Evolutionary conservation across 257 asterid genomes (phyloP).

Genomic region (Scutellaria barbata): DNA sequence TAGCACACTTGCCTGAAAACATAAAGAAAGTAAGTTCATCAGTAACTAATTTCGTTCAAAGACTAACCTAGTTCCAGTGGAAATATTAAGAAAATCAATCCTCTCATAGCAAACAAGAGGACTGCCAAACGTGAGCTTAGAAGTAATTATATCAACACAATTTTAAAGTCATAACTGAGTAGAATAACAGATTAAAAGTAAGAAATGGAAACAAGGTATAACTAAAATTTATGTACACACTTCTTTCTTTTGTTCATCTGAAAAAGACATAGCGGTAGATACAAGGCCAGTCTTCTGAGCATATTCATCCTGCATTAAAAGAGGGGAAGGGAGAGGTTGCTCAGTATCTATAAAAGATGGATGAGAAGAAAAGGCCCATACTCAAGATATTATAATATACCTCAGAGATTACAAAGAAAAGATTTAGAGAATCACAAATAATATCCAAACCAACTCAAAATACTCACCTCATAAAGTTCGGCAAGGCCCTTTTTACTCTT

Average conservation of each 20-base stretch:
- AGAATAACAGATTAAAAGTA: slow-evolving; percentile 9
- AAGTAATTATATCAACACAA: neutral
- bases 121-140: neutral
- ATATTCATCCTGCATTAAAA: slow-evolving; percentile 77
- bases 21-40: slow-evolving; percentile 21
- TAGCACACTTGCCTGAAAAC: slow-evolving; percentile 64
- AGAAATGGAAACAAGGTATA: slow-evolving; percentile 22
- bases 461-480: slow-evolving; percentile 86
- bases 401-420: neutral
- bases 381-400: slow-evolving; percentile 8
- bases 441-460: slow-evolving; percentile 1
- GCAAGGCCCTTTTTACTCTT: slow-evolving; percentile 97
- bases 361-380: slow-evolving; percentile 5
- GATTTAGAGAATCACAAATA: slow-evolving; percentile 13
- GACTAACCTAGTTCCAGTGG: neutral
- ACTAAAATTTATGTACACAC: slow-evolving; percentile 46
- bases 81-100: neutral
- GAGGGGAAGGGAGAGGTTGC: neutral
- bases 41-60: neutral
- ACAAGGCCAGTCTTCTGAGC: slow-evolving; percentile 94
- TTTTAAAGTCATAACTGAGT: neutral
- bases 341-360: slow-evolving; percentile 26
- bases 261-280: slow-evolving; percentile 67
- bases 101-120: neutral
- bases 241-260: slow-evolving; percentile 95